Conservation (phyloP, 257 asterid genomes). For the Nicotiana tomentosiformis region DNA sequence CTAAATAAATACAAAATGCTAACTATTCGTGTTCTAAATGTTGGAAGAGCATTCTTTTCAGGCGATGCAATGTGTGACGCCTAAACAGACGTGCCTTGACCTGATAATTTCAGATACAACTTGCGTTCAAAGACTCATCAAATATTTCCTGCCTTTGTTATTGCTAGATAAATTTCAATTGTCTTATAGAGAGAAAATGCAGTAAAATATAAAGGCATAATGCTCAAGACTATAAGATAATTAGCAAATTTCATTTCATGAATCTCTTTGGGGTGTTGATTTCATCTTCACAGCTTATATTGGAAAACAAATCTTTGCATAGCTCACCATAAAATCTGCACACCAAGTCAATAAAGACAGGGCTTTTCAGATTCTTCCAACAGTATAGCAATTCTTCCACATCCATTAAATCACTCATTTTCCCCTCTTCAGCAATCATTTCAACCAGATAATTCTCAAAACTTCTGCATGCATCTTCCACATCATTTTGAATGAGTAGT, state of each 20-base stretch:
- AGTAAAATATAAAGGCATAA: neutral
- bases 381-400: constrained; percentile 68
- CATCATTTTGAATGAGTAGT: constrained; percentile 13
- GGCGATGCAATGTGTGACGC: no score
- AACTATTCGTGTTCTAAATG: no score
- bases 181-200: neutral
- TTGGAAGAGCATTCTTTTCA: no score
- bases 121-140: no score
- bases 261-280: neutral
- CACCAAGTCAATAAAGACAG: constrained; percentile 55
- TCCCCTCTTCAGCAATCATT: constrained; percentile 71
- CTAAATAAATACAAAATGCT: no score
- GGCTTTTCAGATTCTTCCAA: constrained; percentile 55
- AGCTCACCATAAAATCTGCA: constrained; percentile 66
- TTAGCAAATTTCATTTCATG: neutral
- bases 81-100: no score
- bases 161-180: neutral
- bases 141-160: neutral
- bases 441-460: constrained; percentile 63
- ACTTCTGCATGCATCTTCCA: constrained; percentile 65
- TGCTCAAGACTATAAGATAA: neutral
- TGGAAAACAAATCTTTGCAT: constrained; percentile 58
- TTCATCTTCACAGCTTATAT: constrained; percentile 15
- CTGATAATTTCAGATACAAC: no score
- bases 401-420: constrained; percentile 46